These are phyloP conservation scores for Barnettozyma hawaiiensis DNA, from an alignment of 1,139 yeast genomes.

Conservation along the genomic window DNA sequence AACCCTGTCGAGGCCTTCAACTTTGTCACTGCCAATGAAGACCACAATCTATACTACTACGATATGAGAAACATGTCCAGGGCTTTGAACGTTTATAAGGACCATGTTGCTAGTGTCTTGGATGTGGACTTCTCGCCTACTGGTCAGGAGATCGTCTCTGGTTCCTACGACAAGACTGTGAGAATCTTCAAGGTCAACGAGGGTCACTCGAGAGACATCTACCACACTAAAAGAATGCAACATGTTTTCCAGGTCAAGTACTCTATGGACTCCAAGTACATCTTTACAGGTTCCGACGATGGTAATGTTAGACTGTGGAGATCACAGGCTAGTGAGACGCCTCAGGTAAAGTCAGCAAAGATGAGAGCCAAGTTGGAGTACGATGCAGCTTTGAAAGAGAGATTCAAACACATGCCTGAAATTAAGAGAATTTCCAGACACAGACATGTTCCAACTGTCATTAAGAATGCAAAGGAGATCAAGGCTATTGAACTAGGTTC, in stretches of 20 bases:
- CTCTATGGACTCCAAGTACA: slow-evolving; percentile 83
- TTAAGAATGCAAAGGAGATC: slow-evolving; percentile 85
- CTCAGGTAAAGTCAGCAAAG: slow-evolving; percentile 73
- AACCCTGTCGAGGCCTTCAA: slow-evolving; percentile 97
- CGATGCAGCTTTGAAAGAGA: slow-evolving; percentile 84
- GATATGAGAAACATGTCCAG: slow-evolving; percentile 89
- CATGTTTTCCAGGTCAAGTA: slow-evolving; percentile 78
- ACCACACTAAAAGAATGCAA: slow-evolving; percentile 98
- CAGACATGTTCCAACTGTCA: slow-evolving; percentile 81
- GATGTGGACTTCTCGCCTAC: slow-evolving; percentile 95
- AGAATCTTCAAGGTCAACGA: slow-evolving; percentile 69
- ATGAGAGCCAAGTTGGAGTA: slow-evolving; percentile 83
- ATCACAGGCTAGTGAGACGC: slow-evolving; percentile 75
- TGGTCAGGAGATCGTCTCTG: slow-evolving; percentile 93
- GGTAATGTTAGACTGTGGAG: slow-evolving; percentile 95
- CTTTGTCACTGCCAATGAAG: slow-evolving; percentile 90
- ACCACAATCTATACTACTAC: slow-evolving; percentile 90
- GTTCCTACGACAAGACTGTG: slow-evolving; percentile 90
- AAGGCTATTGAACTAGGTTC: slow-evolving; percentile 69
- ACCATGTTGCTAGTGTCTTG: slow-evolving; percentile 94
- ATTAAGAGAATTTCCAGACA: slow-evolving; percentile 84
- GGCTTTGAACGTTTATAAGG: slow-evolving; percentile 81
- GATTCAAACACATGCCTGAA: slow-evolving; percentile 96
- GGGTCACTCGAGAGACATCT: slow-evolving; percentile 92
- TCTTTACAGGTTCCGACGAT: slow-evolving; percentile 91